These are phyloP conservation scores for Sisymbrium irio DNA, from an alignment of 345 rosid species.

Conservation along the genomic window DNA sequence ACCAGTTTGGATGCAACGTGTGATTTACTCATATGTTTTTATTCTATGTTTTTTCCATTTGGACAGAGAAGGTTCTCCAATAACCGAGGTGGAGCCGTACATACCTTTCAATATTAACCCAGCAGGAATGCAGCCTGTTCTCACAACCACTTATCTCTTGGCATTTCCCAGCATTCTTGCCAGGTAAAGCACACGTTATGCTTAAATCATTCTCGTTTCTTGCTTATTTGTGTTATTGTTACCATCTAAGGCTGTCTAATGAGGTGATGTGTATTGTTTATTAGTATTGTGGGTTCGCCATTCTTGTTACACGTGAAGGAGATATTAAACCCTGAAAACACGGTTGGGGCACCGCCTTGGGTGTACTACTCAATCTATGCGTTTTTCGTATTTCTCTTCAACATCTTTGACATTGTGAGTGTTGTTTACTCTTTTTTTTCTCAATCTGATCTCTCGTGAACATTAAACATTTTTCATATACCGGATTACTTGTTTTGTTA, in stretches of 20 bases:
- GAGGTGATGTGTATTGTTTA: slow-evolving; percentile 6
- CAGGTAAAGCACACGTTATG: slow-evolving; percentile 45
- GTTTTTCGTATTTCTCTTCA: slow-evolving; percentile 83
- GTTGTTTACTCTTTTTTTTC: slow-evolving; percentile 2
- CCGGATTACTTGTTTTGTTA: not conserved
- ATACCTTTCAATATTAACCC: slow-evolving; percentile 95
- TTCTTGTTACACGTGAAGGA: slow-evolving; percentile 79
- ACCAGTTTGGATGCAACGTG: not conserved
- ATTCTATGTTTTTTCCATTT: slow-evolving; percentile 23
- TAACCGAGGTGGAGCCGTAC: slow-evolving; percentile 93
- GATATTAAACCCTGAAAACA: slow-evolving; percentile 80
- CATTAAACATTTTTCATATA: not conserved
- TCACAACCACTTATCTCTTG: slow-evolving; percentile 81
- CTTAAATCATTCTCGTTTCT: not conserved
- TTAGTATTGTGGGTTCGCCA: slow-evolving; percentile 72
- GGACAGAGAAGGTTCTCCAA: slow-evolving; percentile 80
- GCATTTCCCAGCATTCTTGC: slow-evolving; percentile 93
- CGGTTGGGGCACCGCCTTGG: slow-evolving; percentile 87
- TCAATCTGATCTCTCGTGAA: not conserved
- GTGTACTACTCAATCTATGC: slow-evolving; percentile 88
- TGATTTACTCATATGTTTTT: slow-evolving; percentile 18
- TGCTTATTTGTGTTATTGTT: not conserved
- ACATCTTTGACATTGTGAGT: slow-evolving; percentile 96
- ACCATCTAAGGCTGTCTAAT: slow-evolving; percentile 33
- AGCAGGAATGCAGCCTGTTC: slow-evolving; percentile 97